Evolutionary conservation across 139 green algal species (phyloP).

Genomic region (Coelastrella sp.): DNA sequence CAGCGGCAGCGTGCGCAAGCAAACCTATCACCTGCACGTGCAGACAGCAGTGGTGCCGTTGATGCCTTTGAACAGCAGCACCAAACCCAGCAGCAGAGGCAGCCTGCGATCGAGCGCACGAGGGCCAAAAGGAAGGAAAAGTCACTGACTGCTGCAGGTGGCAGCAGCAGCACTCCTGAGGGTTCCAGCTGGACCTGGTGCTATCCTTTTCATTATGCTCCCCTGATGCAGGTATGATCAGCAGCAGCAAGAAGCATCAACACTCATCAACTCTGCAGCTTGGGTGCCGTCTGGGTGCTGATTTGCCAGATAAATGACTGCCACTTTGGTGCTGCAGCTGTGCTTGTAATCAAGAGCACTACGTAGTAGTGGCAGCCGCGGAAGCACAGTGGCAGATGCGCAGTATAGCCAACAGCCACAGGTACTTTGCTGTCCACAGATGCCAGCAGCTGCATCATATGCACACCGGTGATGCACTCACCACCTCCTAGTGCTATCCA

Average conservation of each 20-base stretch:
- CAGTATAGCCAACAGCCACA: no score
- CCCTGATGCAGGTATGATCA: constrained; percentile 37
- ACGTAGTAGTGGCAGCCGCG: no score
- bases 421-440: no score
- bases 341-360: no score
- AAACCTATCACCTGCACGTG: not conserved
- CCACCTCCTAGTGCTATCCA: not conserved
- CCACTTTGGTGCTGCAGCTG: no score
- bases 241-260: not conserved
- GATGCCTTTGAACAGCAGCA: not conserved
- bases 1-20: not conserved
- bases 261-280: no score
- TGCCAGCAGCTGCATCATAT: no score
- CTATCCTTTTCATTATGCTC: constrained; percentile 56
- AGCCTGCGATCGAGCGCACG: not conserved
- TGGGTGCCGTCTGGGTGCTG: no score
- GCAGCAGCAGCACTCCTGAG: constrained; percentile 2
- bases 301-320: no score
- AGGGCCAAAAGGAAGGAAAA: not conserved
- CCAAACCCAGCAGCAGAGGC: not conserved
- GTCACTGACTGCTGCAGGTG: not conserved
- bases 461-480: no score
- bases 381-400: no score
- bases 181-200: constrained; percentile 59
- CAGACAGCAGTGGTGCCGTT: not conserved